These are phyloP conservation scores for Tylopilus sp. DNA, from an alignment of 768 basidiomycete genomes.

Conservation along the genomic window DNA sequence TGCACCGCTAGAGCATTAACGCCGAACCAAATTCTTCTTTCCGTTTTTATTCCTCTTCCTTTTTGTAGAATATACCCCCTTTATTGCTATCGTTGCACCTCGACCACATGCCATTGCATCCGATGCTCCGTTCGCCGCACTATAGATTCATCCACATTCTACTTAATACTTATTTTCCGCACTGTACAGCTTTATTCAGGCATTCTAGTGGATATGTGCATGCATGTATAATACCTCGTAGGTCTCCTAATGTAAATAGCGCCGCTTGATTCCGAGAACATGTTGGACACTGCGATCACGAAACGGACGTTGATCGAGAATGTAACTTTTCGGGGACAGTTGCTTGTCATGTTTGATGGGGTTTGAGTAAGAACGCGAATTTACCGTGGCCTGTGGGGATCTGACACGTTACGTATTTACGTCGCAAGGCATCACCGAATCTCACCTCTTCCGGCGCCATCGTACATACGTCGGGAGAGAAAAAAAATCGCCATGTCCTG, in stretches of 20 bases:
- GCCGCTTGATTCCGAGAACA: conserved; percentile 6
- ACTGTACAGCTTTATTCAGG: conserved; percentile 34
- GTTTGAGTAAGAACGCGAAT: conserved; percentile 25
- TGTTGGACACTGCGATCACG: conserved; percentile 7
- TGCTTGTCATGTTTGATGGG: conserved; percentile 30
- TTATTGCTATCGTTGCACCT: conserved; percentile 32
- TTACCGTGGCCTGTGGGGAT: conserved; percentile 29
- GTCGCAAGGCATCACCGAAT: conserved; percentile 7
- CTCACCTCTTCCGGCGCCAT: conserved; percentile 12
- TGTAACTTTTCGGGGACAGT: conserved; percentile 10
- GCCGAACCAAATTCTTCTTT: not conserved
- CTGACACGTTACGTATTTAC: conserved; percentile 28
- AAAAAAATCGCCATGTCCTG: not conserved
- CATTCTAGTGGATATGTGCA: conserved; percentile 38
- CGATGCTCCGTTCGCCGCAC: conserved; percentile 12
- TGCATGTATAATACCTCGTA: conserved; percentile 35
- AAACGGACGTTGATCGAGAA: conserved; percentile 13
- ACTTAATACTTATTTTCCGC: conserved; percentile 33
- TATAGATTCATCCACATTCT: conserved; percentile 31
- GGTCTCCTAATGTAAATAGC: conserved; percentile 32
- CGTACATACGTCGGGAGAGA: not conserved
- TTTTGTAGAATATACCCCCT: conserved; percentile 35
- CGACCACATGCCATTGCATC: conserved; percentile 10
- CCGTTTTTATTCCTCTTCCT: not conserved
- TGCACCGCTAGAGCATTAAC: conserved; percentile 47